Evolutionary conservation across 257 asterid genomes (phyloP).

Genomic region (Solanum virginianum): DNA sequence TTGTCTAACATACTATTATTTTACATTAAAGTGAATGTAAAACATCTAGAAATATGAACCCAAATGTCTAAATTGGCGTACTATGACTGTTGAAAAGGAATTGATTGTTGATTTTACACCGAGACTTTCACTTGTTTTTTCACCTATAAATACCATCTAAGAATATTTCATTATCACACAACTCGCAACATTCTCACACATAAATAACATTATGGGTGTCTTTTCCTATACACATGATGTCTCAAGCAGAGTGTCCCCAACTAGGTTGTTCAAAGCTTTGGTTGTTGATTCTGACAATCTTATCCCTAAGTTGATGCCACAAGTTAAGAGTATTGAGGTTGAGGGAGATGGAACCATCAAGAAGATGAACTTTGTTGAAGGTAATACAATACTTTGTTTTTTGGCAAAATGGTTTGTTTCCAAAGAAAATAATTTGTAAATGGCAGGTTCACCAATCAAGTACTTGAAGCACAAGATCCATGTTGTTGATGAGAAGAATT

Average conservation of each 20-base stretch:
- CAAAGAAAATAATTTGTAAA: background rate
- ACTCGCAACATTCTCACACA: background rate
- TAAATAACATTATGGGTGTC: slow-evolving; percentile 6
- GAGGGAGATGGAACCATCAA: slow-evolving; percentile 26
- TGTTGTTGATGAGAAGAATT: background rate
- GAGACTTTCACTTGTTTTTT: background rate
- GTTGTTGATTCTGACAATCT: slow-evolving; percentile 15
- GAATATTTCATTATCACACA: background rate
- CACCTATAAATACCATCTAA: background rate
- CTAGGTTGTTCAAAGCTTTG: slow-evolving; percentile 26
- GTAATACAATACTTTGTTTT: no score
- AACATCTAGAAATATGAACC: background rate
- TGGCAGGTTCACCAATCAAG: background rate
- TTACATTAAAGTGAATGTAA: background rate
- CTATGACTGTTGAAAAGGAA: background rate
- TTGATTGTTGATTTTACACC: background rate
- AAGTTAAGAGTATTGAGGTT: slow-evolving; percentile 13
- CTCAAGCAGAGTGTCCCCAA: slow-evolving; percentile 10
- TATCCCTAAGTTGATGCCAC: slow-evolving; percentile 22
- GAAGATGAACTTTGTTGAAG: slow-evolving; percentile 19
- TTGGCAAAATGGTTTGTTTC: no score
- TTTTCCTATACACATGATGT: slow-evolving; percentile 6
- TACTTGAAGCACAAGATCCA: background rate
- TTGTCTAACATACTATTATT: background rate
- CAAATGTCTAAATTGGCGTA: slow-evolving; percentile 1